Percentiles rank a stretch among this genome's conserved stretches.
Evolutionary conservation across 805 yeast species (phyloP).

Genomic region (Tanozyma kutaoensis): DNA sequence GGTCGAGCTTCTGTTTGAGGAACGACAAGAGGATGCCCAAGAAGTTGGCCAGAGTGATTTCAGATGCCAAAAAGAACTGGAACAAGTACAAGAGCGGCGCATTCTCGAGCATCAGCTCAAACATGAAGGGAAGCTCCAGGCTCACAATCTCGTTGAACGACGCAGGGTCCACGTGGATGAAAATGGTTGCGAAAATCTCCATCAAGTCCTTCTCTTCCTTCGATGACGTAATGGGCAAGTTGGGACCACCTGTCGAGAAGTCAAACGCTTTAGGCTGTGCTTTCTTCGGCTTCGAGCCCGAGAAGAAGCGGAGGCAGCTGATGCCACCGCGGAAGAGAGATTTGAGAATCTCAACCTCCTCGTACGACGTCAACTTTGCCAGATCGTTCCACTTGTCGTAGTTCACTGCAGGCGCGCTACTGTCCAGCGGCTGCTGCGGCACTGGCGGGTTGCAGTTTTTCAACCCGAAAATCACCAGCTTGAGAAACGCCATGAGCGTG

Average conservation of each 20-base stretch:
- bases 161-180: slow-evolving; percentile 88
- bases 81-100: slow-evolving; percentile 84
- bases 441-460: slow-evolving; percentile 79
- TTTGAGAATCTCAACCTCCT: slow-evolving; percentile 70
- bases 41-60: slow-evolving; percentile 86
- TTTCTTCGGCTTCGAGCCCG: slow-evolving; percentile 38
- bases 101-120: slow-evolving; percentile 67
- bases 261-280: slow-evolving; percentile 23
- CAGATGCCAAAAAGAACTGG: slow-evolving; percentile 87
- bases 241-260: slow-evolving; percentile 68
- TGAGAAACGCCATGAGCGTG: slow-evolving; percentile 78
- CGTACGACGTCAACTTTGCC: slow-evolving; percentile 71
- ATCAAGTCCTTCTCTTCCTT: slow-evolving; percentile 90
- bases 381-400: slow-evolving; percentile 66
- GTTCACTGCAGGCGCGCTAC: slow-evolving; percentile 29
- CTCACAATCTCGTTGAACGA: slow-evolving; percentile 88
- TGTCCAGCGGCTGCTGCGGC: slow-evolving; percentile 33
- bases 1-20: slow-evolving; percentile 57
- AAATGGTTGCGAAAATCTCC: slow-evolving; percentile 91
- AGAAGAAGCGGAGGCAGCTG: slow-evolving; percentile 65
- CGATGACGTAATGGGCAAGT: slow-evolving; percentile 72
- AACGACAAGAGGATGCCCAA: slow-evolving; percentile 74
- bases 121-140: slow-evolving; percentile 64
- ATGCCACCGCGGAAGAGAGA: slow-evolving; percentile 76
- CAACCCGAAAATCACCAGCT: slow-evolving; percentile 79